Conservation (phyloP, 805 yeast species). For the Lipomyces sp. region DNA sequence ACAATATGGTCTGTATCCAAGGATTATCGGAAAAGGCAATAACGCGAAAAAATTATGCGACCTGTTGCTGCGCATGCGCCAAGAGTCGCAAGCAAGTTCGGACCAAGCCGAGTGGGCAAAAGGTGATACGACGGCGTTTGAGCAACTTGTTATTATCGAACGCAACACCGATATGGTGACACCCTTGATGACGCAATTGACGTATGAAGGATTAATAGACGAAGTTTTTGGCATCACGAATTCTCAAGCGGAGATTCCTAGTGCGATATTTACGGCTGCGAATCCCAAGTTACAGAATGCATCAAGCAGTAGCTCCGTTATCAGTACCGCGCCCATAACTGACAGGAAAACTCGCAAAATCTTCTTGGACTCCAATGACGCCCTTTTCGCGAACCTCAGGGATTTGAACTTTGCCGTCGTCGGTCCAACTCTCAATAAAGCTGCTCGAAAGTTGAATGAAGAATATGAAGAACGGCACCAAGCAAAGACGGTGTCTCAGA, state of each 20-base stretch:
- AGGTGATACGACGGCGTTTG: slow-evolving; percentile 43
- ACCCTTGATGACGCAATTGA: slow-evolving; percentile 73
- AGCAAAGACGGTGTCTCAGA: slow-evolving; percentile 64
- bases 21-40: slow-evolving; percentile 64
- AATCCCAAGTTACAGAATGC: slow-evolving; percentile 13
- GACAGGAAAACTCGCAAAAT: slow-evolving; percentile 37
- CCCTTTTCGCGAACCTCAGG: slow-evolving; percentile 57
- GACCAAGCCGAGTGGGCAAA: slow-evolving; percentile 39
- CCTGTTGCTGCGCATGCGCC: slow-evolving; percentile 44
- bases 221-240: slow-evolving; percentile 60
- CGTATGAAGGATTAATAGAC: slow-evolving; percentile 80
- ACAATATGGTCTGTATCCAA: slow-evolving; percentile 54
- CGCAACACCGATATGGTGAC: slow-evolving; percentile 75
- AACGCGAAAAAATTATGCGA: slow-evolving; percentile 57
- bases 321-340: slow-evolving; percentile 19
- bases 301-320: slow-evolving; percentile 13
- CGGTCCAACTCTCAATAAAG: slow-evolving; percentile 69
- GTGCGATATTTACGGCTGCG: slow-evolving; percentile 34
- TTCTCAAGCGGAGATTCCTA: slow-evolving; percentile 44
- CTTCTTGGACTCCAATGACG: slow-evolving; percentile 49
- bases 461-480: slow-evolving; percentile 66
- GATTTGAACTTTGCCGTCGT: slow-evolving; percentile 78
- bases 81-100: slow-evolving; percentile 34
- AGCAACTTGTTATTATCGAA: slow-evolving; percentile 77
- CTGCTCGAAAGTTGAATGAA: slow-evolving; percentile 72